phyloP scores from a whole-genome alignment of 2,329 filamentous ascomycete genomes.

The Gaeumannomyces sp. region DNA sequence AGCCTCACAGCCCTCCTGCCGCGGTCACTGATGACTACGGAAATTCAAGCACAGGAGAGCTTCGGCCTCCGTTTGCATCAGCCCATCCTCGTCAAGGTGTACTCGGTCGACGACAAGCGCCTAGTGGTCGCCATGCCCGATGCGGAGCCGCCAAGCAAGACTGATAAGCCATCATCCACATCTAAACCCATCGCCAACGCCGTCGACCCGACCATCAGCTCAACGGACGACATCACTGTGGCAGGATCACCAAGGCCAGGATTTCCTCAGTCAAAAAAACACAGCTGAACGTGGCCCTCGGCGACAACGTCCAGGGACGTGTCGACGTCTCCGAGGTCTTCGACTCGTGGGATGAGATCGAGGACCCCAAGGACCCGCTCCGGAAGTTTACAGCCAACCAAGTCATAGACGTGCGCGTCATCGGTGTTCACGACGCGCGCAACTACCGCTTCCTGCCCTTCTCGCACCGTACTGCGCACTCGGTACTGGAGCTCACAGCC shows the following conservation, averaged over 20 bases:
- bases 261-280: constrained; percentile 84
- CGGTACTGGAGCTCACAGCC: constrained; percentile 79
- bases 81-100: constrained; percentile 65
- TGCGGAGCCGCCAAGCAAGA: constrained; percentile 36
- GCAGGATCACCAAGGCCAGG: constrained; percentile 67
- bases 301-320: constrained; percentile 84
- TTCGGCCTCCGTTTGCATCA: constrained; percentile 78
- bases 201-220: constrained; percentile 57
- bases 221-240: constrained; percentile 65
- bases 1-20: constrained; percentile 73
- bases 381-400: constrained; percentile 66
- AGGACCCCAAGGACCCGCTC: constrained; percentile 76
- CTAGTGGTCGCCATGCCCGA: constrained; percentile 53
- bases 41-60: constrained; percentile 51
- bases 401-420: constrained; percentile 64
- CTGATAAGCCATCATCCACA: constrained; percentile 14
- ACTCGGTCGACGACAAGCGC: constrained; percentile 65
- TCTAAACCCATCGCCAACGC: constrained; percentile 30
- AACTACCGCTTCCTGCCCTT: constrained; percentile 90
- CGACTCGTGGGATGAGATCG: constrained; percentile 80
- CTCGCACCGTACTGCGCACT: constrained; percentile 74
- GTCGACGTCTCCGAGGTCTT: constrained; percentile 90
- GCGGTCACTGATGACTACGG: constrained; percentile 69
- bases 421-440: constrained; percentile 84
- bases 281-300: constrained; percentile 84